Percentiles rank a stretch among this genome's conserved stretches.
Conservation (phyloP, 768 basidiomycete species). For the Lyophyllum atratum region DNA sequence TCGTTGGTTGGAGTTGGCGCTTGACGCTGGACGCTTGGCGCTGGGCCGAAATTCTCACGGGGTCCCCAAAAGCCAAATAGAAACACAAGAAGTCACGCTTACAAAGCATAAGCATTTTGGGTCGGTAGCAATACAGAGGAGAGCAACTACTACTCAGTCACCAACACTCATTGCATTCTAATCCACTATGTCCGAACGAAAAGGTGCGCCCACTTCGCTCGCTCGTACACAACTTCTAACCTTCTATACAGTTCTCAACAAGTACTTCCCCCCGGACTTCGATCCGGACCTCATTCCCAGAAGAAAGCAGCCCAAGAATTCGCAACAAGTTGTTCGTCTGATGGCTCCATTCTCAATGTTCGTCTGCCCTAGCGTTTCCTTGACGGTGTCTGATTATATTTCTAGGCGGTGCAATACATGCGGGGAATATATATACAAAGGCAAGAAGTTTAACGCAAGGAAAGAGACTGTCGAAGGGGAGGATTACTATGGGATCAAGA, state of each 20-base stretch:
- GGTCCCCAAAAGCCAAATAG: no score
- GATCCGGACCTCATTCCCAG: constrained; percentile 96
- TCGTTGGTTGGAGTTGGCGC: no score
- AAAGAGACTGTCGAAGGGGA: constrained; percentile 98
- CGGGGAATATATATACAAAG: constrained; percentile 98
- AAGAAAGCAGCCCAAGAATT: constrained; percentile 87
- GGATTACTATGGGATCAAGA: constrained; percentile 98
- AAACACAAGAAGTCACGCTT: no score
- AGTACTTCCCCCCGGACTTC: constrained; percentile 97
- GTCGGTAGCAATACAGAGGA: no score
- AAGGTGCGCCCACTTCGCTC: constrained; percentile 47
- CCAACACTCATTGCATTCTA: no score
- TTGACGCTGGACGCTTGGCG: no score
- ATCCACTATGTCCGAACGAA: constrained; percentile 76
- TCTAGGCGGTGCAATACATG: constrained; percentile 89
- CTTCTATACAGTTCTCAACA: constrained; percentile 72
- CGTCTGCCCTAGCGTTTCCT: constrained; percentile 23
- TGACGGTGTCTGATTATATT: constrained; percentile 6
- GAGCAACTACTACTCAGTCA: no score
- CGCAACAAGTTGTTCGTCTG: constrained; percentile 95
- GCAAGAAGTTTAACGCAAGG: constrained; percentile 99
- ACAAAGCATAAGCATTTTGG: no score
- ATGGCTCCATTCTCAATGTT: constrained; percentile 99
- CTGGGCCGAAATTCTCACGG: no score
- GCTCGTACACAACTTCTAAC: neutral